Percentiles rank a stretch among this genome's conserved stretches.
phyloP scores from a whole-genome alignment of 2,329 filamentous ascomycete species.

The Tolypocladium capitatum region DNA sequence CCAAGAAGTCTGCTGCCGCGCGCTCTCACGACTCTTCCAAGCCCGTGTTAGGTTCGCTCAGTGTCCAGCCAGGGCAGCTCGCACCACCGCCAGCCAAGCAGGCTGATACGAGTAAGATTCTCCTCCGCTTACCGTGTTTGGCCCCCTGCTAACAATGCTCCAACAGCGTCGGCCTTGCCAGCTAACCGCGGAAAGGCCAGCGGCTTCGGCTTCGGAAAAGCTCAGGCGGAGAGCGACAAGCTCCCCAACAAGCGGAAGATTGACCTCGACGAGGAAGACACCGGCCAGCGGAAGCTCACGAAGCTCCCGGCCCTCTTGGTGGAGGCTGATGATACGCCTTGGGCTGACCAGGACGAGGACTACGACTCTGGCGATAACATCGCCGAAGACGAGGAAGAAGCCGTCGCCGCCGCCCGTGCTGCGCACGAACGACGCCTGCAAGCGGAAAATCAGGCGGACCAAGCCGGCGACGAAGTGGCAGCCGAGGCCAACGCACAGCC shows the following conservation, averaged over 20 bases:
- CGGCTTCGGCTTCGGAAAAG: slow-evolving; percentile 71
- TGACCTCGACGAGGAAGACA: slow-evolving; percentile 80
- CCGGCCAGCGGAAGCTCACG: slow-evolving; percentile 74
- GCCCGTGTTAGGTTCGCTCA: slow-evolving; percentile 32
- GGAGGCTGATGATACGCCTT: slow-evolving; percentile 46
- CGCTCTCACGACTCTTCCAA: slow-evolving; percentile 40
- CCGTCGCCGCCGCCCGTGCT: slow-evolving; percentile 70
- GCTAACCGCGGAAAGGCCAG: slow-evolving; percentile 64
- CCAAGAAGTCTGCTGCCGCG: slow-evolving; percentile 59
- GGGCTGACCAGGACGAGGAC: slow-evolving; percentile 51
- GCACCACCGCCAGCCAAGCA: slow-evolving; percentile 17
- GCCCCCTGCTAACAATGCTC: slow-evolving; percentile 11
- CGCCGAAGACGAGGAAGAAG: slow-evolving; percentile 74
- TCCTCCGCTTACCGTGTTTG: background rate
- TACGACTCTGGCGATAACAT: slow-evolving; percentile 64
- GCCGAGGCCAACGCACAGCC: slow-evolving; percentile 14
- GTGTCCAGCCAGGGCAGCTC: slow-evolving; percentile 23
- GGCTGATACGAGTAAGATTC: slow-evolving; percentile 21
- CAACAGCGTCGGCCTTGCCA: slow-evolving; percentile 39
- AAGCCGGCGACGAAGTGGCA: slow-evolving; percentile 21
- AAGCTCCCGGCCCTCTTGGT: slow-evolving; percentile 71
- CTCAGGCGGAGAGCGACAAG: slow-evolving; percentile 51
- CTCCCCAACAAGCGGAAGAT: slow-evolving; percentile 58
- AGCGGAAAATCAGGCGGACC: slow-evolving; percentile 36
- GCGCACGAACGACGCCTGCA: slow-evolving; percentile 67